A percentile compares a stretch with the other conserved stretches of the same genome.
Evolutionary conservation across 225 moss, liverwort and hornwort species (phyloP).

Genomic region (Polytrichum formosum): DNA sequence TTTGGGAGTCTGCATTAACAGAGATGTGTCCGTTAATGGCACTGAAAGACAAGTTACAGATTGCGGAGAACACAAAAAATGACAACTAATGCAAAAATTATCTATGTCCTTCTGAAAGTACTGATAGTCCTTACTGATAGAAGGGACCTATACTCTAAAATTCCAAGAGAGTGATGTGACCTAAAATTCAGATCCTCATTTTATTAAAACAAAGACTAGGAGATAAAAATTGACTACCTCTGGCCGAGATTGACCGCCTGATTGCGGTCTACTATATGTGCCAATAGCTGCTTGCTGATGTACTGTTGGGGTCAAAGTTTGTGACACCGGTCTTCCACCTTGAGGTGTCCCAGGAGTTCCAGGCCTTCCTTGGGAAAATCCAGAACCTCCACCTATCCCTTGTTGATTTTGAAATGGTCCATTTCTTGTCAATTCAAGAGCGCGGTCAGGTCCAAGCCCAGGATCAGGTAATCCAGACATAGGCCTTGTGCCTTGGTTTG

Average conservation of each 20-base stretch:
- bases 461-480: conserved; percentile 27
- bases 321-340: conserved; percentile 14
- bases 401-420: conserved; percentile 37
- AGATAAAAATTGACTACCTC: conserved; percentile 20
- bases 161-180: too few species aligned
- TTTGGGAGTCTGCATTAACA: conserved; percentile 30
- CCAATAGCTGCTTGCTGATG: conserved; percentile 41
- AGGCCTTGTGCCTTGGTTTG: conserved; percentile 18
- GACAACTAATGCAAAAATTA: too few species aligned
- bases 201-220: too few species aligned
- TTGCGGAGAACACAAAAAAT: not conserved
- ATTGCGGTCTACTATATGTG: conserved; percentile 35
- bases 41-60: not conserved
- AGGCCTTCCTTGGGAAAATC: conserved; percentile 40
- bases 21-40: not conserved
- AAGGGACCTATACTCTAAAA: too few species aligned
- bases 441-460: conserved; percentile 32
- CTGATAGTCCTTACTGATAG: too few species aligned
- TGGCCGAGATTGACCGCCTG: conserved; percentile 38
- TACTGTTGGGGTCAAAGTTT: conserved; percentile 16
- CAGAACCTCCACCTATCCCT: conserved; percentile 26
- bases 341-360: conserved; percentile 44
- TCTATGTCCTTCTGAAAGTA: too few species aligned
- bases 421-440: conserved; percentile 26
- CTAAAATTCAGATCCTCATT: not conserved